Evolutionary conservation across 495 filamentous ascomycete genomes (phyloP).

Genomic region (Lophiostoma macrostomum): DNA sequence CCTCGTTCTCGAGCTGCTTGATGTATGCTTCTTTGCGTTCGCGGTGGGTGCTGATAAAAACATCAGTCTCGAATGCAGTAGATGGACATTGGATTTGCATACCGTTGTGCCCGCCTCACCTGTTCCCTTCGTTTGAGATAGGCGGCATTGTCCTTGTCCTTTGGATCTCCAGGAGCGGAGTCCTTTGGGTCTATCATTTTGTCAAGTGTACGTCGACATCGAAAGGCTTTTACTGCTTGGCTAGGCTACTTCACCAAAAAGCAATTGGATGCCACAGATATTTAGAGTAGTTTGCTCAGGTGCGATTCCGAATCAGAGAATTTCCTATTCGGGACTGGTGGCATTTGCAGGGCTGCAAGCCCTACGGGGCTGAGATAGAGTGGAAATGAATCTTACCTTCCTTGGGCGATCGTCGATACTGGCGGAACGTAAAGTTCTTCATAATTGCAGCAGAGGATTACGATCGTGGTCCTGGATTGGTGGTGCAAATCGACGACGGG

Average conservation of each 20-base stretch:
- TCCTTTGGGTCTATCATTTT: constrained; percentile 12
- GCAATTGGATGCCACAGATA: not conserved
- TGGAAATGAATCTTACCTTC: constrained; percentile 16
- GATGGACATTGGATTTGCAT: not conserved
- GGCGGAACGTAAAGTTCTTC: constrained; percentile 31
- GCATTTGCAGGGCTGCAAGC: not conserved
- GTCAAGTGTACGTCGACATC: not conserved
- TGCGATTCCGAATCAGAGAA: constrained; percentile 16
- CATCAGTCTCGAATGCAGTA: not conserved
- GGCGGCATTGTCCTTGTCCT: constrained; percentile 14
- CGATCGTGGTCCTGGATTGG: too few relatives aligned
- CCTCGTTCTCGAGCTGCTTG: constrained; percentile 41
- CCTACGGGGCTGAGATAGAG: not conserved
- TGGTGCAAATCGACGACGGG: too few relatives aligned
- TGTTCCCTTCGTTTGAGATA: constrained; percentile 31
- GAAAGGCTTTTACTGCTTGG: not conserved
- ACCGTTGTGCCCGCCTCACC: constrained; percentile 30
- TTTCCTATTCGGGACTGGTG: not conserved
- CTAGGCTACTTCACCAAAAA: not conserved
- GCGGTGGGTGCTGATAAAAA: constrained; percentile 38
- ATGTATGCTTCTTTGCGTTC: constrained; percentile 45
- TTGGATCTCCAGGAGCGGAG: constrained; percentile 1
- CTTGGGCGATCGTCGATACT: constrained; percentile 22
- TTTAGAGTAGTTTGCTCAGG: not conserved
- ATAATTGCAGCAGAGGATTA: too few relatives aligned